A percentile compares a stretch with the other conserved stretches of the same genome.
These are phyloP conservation scores for Protomyces macrosporus DNA, from an alignment of 1,139 yeast genomes.

Conservation along the genomic window DNA sequence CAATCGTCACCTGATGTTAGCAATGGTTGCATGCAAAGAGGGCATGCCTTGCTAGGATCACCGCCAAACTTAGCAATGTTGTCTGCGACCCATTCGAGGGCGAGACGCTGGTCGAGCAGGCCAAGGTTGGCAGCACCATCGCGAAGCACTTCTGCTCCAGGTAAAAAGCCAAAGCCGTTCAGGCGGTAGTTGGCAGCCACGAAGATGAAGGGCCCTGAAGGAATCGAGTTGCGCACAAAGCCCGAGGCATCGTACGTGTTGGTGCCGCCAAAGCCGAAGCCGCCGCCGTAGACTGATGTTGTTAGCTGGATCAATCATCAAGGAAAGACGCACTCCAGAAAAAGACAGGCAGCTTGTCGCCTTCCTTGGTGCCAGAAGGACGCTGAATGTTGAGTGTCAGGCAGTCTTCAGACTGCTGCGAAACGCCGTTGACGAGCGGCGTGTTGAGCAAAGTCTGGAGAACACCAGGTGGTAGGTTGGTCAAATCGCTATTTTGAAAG, in stretches of 20 bases:
- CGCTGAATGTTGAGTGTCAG: not conserved
- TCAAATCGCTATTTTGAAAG: not conserved
- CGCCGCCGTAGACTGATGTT: constrained; percentile 35
- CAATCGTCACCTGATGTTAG: constrained; percentile 28
- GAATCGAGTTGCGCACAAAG: not conserved
- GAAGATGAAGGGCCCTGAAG: constrained; percentile 32
- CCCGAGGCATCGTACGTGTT: not conserved
- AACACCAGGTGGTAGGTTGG: constrained; percentile 12
- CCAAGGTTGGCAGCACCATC: constrained; percentile 37
- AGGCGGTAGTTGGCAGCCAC: constrained; percentile 38
- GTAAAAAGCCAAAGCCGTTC: constrained; percentile 39
- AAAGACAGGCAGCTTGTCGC: constrained; percentile 1
- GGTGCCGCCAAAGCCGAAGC: constrained; percentile 29
- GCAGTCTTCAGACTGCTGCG: constrained; percentile 32
- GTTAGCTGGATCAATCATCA: too few relatives aligned
- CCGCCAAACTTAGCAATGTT: constrained; percentile 42
- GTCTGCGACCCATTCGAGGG: constrained; percentile 40
- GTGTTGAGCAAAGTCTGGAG: constrained; percentile 22
- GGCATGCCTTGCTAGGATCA: constrained; percentile 34
- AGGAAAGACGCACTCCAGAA: constrained; percentile 34
- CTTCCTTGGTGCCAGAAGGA: not conserved
- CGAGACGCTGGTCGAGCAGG: constrained; percentile 38
- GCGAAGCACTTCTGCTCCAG: constrained; percentile 5
- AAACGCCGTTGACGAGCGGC: constrained; percentile 31
- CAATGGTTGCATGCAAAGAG: too few relatives aligned